These are phyloP conservation scores for Lepiota venenata DNA, from an alignment of 768 basidiomycete genomes.

Conservation along the genomic window DNA sequence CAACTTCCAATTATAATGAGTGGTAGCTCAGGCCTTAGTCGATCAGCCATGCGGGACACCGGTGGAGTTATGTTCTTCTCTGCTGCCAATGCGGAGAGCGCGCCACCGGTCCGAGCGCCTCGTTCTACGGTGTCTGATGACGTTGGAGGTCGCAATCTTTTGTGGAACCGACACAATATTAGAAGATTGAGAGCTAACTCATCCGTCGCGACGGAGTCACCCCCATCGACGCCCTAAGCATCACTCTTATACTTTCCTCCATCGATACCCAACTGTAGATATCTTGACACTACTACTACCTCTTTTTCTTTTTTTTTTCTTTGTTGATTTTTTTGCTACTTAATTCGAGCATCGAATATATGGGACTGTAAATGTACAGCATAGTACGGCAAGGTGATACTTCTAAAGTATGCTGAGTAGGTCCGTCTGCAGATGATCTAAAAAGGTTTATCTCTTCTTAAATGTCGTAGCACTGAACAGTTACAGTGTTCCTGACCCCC, in stretches of 20 bases:
- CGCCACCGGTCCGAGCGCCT: conserved; percentile 1
- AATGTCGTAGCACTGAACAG: too few relatives aligned
- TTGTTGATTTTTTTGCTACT: too few relatives aligned
- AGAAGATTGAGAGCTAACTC: background rate
- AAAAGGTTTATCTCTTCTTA: too few relatives aligned
- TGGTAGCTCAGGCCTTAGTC: conserved; percentile 1
- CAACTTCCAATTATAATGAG: conserved; percentile 1
- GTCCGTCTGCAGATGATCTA: too few relatives aligned
- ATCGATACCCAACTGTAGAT: background rate
- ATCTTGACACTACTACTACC: background rate
- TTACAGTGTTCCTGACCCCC: too few relatives aligned
- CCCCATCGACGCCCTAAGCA: background rate
- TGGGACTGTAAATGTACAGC: too few relatives aligned
- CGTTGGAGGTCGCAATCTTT: background rate
- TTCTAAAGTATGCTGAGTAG: too few relatives aligned
- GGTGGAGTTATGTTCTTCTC: conserved; percentile 2
- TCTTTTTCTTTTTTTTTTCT: too few relatives aligned
- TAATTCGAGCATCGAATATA: too few relatives aligned
- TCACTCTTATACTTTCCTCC: too few relatives aligned
- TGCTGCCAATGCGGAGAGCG: conserved; percentile 7
- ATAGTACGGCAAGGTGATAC: too few relatives aligned
- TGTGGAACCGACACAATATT: conserved; percentile 1
- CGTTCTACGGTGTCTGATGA: conserved; percentile 10
- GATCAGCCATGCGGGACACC: background rate
- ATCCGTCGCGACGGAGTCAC: conserved; percentile 1